Conservation (phyloP, 148 eudicot genomes). For the Persicaria tinctoria region DNA sequence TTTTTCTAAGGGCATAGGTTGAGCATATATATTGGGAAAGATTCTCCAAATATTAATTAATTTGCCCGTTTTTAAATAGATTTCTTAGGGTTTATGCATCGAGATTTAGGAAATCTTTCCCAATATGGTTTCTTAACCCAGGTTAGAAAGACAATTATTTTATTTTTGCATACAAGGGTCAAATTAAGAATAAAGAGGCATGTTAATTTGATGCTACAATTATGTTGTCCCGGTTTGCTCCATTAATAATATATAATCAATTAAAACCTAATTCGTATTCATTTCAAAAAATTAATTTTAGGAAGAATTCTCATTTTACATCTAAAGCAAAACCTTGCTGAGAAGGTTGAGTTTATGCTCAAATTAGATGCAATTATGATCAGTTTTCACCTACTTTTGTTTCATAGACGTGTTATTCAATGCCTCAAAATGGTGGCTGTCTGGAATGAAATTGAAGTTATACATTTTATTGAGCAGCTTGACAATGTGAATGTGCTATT, state of each 20-base stretch:
- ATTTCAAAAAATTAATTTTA: too few relatives aligned
- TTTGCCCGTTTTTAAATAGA: too few relatives aligned
- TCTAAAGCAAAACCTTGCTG: background rate
- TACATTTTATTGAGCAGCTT: background rate
- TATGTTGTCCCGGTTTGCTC: background rate
- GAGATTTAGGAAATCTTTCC: too few relatives aligned
- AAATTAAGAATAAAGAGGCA: conserved; percentile 4
- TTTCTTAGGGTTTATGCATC: too few relatives aligned
- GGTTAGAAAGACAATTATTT: background rate
- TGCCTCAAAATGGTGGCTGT: background rate
- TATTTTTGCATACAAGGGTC: background rate
- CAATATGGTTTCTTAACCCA: too few relatives aligned
- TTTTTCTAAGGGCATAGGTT: too few relatives aligned
- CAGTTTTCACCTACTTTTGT: background rate
- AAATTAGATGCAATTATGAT: background rate
- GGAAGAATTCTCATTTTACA: background rate
- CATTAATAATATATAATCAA: too few relatives aligned
- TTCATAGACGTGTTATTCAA: background rate
- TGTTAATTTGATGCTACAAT: background rate
- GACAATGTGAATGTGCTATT: background rate
- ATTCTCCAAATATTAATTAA: too few relatives aligned
- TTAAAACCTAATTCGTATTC: too few relatives aligned
- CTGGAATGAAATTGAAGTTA: background rate
- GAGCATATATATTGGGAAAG: too few relatives aligned
- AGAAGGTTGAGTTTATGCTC: background rate